These are phyloP conservation scores for Pichia cabralensis DNA, from an alignment of 805 yeast genomes.

Conservation along the genomic window DNA sequence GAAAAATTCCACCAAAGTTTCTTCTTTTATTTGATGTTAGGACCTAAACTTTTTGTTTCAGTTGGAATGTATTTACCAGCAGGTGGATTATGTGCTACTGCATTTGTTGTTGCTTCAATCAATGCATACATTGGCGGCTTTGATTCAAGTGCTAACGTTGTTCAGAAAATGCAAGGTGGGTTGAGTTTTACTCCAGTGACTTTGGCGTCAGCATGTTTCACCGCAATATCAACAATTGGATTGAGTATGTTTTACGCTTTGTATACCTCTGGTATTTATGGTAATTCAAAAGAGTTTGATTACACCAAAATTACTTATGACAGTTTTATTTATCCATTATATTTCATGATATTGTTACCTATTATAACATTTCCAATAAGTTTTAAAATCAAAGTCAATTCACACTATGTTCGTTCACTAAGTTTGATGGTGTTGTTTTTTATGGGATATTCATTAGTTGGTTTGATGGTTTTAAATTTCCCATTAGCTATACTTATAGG, in stretches of 20 bases:
- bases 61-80: constrained; percentile 90
- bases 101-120: constrained; percentile 61
- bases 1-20: constrained; percentile 97
- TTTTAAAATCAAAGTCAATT: constrained; percentile 4
- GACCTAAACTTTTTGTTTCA: constrained; percentile 76
- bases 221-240: constrained; percentile 16
- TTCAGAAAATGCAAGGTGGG: background rate
- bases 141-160: constrained; percentile 15
- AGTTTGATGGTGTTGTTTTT: constrained; percentile 35
- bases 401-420: constrained; percentile 18
- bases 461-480: constrained; percentile 75
- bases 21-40: constrained; percentile 77
- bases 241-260: constrained; percentile 23
- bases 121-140: constrained; percentile 41
- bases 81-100: constrained; percentile 59
- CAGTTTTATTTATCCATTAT: constrained; percentile 13
- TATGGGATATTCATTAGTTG: constrained; percentile 58
- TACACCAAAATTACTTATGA: constrained; percentile 5
- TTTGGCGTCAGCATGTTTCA: constrained; percentile 23
- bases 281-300: background rate
- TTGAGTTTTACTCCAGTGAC: constrained; percentile 13
- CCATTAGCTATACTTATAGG: constrained; percentile 70
- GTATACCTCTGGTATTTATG: constrained; percentile 5
- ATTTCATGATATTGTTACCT: constrained; percentile 8
- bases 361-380: background rate